Conservation (phyloP, 352 stramenopile genomes). For the Pythium brachiatum region DNA sequence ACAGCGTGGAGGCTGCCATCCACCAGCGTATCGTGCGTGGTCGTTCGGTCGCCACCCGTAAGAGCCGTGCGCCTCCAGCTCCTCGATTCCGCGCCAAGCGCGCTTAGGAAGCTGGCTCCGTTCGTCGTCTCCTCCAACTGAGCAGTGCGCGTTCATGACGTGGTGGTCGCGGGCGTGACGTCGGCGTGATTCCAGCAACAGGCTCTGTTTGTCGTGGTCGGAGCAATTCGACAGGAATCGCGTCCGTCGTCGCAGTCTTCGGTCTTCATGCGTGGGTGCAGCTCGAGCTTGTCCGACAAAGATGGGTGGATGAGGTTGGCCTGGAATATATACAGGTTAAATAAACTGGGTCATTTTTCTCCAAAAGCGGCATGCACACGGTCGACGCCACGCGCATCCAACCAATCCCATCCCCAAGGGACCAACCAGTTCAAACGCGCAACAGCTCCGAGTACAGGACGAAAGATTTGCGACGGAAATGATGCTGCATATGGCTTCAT, state of each 20-base stretch:
- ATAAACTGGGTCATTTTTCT: conserved; percentile 35
- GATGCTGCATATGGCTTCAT: no score
- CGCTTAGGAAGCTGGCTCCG: conserved; percentile 43
- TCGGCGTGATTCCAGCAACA: conserved; percentile 2
- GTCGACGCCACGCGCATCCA: not conserved
- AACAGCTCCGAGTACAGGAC: no score
- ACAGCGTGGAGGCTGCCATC: conserved; percentile 98
- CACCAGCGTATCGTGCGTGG: conserved; percentile 99
- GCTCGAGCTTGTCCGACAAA: conserved; percentile 12
- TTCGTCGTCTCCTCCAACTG: conserved; percentile 24
- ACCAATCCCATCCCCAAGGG: not conserved
- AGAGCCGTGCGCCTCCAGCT: conserved; percentile 92
- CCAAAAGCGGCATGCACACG: conserved; percentile 7
- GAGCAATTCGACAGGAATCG: not conserved
- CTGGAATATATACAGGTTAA: conserved; percentile 31
- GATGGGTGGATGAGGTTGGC: conserved; percentile 25
- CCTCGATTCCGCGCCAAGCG: conserved; percentile 76
- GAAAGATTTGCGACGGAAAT: no score
- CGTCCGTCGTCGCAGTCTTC: not conserved
- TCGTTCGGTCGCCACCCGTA: conserved; percentile 91
- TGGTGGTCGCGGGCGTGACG: not conserved
- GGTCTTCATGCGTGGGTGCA: not conserved
- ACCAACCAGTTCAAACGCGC: not conserved
- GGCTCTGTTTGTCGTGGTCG: conserved; percentile 2
- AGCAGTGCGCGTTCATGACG: conserved; percentile 7